Base-by-base conservation (phyloP, 345 rosid genomes). In the Kernera saxatilis region DNA sequence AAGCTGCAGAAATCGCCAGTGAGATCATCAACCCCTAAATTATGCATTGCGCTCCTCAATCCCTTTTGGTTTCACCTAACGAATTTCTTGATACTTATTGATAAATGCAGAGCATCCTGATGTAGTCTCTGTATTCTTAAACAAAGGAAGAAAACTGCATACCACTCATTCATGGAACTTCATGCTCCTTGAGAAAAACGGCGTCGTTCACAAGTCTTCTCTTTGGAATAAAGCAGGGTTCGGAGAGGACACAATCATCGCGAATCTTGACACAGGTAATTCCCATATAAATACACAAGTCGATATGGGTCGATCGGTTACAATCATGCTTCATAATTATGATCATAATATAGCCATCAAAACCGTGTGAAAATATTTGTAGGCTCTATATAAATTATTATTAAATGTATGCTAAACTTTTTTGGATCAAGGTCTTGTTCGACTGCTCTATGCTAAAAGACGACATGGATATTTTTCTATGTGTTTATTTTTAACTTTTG, bases 101-200 rank as follows among this genome's bases (percentile, higher is more conserved):
- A 12, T 53, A 48, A 59, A 41, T 58, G 69, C 77, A 87, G 93
- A 81, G 41, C 85, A 86, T 58, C 93, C 91, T 41, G 40, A 72
- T 37, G 93, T 86, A 5, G 64, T 83, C 14, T 84, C 91, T n/a
- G 80, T 89, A 35, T 83, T 87, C 77, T 60, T 64, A 69, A 84
- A 83, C 82, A 79, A 75, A 58, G 85, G 79, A 58, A 78, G 76
- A 49, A 73, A 78, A 21, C 22, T 81, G 9, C 93, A 83, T 10
- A 89, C 91, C 1, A 89, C 96, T 51, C 81, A 68, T 12, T 85
- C 96, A 48, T 87, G 93, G 96, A 70, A 76, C 41, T 89, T 89
- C 56, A 78, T 87, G 64, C 80, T 86, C 29, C 72, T 86, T 32
- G 85, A 76, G 74, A 83, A 49, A 33, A 53, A 71, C 53, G 82